phyloP scores from a whole-genome alignment of 305 asterid genomes.

The Fraxinus paxiana region DNA sequence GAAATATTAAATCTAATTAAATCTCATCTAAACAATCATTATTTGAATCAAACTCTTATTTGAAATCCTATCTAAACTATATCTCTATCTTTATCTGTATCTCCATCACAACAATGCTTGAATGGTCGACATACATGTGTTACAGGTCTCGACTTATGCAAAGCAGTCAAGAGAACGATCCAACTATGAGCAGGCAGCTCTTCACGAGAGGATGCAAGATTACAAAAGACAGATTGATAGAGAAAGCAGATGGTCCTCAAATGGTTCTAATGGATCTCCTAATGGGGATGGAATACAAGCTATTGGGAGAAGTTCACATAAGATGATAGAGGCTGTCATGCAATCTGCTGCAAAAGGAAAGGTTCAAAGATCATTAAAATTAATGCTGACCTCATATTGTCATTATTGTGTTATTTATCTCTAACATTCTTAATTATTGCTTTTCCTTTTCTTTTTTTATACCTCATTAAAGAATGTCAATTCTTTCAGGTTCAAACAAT shows the following conservation, averaged over 20 bases:
- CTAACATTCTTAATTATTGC: not conserved
- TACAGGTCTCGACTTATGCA: constrained; percentile 91
- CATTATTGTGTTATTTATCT: constrained; percentile 13
- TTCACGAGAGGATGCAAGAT: constrained; percentile 97
- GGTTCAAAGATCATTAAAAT: constrained; percentile 40
- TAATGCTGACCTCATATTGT: constrained; percentile 15
- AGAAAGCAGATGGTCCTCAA: constrained; percentile 88
- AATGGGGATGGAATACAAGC: constrained; percentile 97
- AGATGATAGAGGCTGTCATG: constrained; percentile 98
- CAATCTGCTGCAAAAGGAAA: constrained; percentile 97
- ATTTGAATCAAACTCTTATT: not conserved
- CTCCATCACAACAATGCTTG: not conserved
- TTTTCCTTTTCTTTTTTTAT: constrained; percentile 7
- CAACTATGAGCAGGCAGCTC: constrained; percentile 93
- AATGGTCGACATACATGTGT: constrained; percentile 13
- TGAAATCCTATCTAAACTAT: not conserved
- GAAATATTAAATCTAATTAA: not conserved
- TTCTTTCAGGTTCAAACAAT: constrained; percentile 94
- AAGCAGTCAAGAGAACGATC: constrained; percentile 95
- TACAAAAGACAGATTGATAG: constrained; percentile 87
- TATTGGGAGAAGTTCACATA: constrained; percentile 96
- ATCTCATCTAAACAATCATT: not conserved
- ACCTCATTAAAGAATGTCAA: not conserved
- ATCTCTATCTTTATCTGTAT: not conserved
- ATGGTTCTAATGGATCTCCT: constrained; percentile 86